Conservation (phyloP, 2,329 filamentous ascomycete genomes). For the Curvularia hawaiiensis region DNA sequence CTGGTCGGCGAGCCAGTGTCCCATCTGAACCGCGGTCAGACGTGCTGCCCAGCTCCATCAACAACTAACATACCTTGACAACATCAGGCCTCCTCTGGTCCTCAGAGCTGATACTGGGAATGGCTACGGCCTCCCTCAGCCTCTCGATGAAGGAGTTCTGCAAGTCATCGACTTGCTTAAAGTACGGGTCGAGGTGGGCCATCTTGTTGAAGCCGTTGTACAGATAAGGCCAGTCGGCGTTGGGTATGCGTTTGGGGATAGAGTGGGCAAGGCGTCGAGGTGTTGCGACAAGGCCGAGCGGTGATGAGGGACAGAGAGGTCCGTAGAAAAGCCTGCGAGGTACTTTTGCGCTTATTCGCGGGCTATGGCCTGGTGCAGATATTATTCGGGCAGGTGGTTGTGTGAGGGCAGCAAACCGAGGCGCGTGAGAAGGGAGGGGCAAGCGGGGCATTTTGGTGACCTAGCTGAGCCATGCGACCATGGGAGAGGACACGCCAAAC, state of each 20-base stretch:
- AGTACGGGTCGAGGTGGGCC: conserved; percentile 93
- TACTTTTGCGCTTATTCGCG: conserved; percentile 38
- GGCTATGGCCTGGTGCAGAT: conserved; percentile 22
- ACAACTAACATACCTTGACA: conserved; percentile 63
- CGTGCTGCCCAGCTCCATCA: conserved; percentile 36
- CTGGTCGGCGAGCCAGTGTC: conserved; percentile 83
- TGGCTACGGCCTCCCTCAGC: conserved; percentile 89
- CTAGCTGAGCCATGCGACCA: neutral
- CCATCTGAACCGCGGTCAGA: conserved; percentile 66
- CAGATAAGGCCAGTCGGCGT: conserved; percentile 53
- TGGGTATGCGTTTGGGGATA: conserved; percentile 25
- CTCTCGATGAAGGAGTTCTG: conserved; percentile 86
- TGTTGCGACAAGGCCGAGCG: neutral
- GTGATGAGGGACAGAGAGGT: conserved; percentile 18
- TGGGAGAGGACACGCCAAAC: conserved; percentile 6
- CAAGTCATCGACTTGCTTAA: conserved; percentile 85
- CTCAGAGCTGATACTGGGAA: conserved; percentile 93
- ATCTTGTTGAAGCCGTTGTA: conserved; percentile 61
- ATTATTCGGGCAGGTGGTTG: conserved; percentile 41
- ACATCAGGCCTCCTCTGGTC: conserved; percentile 89
- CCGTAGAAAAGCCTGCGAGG: conserved; percentile 1
- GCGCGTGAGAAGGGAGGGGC: conserved; percentile 24
- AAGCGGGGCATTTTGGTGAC: conserved; percentile 25
- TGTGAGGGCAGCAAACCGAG: conserved; percentile 20
- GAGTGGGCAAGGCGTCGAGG: conserved; percentile 20